phyloP scores from a whole-genome alignment of 805 yeast species.

The Schwanniomyces vanrijiae region DNA sequence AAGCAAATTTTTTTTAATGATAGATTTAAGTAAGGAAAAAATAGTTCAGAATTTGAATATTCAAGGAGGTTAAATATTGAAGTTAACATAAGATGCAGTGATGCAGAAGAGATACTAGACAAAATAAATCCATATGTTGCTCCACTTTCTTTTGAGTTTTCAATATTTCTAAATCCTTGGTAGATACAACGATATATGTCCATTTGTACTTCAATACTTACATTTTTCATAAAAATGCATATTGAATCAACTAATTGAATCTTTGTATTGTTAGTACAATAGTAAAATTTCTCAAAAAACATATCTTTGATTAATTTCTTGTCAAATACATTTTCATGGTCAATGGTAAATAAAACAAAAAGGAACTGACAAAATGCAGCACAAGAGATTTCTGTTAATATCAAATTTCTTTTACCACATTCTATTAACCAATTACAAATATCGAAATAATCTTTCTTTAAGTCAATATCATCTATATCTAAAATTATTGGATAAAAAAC shows the following conservation, averaged over 20 bases:
- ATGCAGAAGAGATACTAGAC: conserved; percentile 25
- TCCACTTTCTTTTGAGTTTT: conserved; percentile 35
- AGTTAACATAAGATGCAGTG: conserved; percentile 30
- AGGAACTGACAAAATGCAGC: conserved; percentile 31
- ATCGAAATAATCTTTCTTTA: conserved; percentile 47
- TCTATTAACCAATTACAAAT: conserved; percentile 45
- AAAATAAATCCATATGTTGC: conserved; percentile 40
- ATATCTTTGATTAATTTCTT: conserved; percentile 10
- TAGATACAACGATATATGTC: conserved; percentile 30
- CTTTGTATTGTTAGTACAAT: conserved; percentile 18
- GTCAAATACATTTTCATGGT: conserved; percentile 24
- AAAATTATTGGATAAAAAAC: conserved; percentile 28
- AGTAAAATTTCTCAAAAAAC: conserved; percentile 17
- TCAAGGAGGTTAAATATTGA: conserved; percentile 44
- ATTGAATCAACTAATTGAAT: conserved; percentile 16
- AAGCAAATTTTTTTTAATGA: conserved; percentile 25
- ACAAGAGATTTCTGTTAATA: conserved; percentile 38
- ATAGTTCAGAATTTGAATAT: conserved; percentile 28
- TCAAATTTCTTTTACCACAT: conserved; percentile 39
- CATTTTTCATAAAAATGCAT: conserved; percentile 6
- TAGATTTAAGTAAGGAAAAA: conserved; percentile 26
- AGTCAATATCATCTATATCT: conserved; percentile 11
- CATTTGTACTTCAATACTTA: conserved; percentile 14
- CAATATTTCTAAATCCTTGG: conserved; percentile 31
- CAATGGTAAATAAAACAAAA: conserved; percentile 24